phyloP scores from a whole-genome alignment of 495 filamentous ascomycete species.

The Lasiosphaeriaceae sp. region DNA sequence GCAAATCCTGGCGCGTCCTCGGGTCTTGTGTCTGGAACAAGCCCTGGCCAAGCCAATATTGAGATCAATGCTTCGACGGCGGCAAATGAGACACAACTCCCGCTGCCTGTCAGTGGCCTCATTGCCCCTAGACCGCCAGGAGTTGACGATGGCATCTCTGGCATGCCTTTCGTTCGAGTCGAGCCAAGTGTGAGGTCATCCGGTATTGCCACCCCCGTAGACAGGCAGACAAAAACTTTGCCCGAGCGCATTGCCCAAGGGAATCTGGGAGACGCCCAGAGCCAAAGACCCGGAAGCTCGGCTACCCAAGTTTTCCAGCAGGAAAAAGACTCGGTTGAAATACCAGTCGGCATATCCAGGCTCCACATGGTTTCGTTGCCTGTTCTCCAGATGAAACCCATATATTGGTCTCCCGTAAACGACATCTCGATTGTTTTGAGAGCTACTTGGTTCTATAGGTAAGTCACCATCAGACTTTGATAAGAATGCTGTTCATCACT shows the following conservation, averaged over 20 bases:
- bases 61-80: constrained; percentile 6
- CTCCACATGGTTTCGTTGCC: constrained; percentile 60
- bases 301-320: neutral
- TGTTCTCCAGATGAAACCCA: constrained; percentile 79
- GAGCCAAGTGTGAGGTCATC: constrained; percentile 19
- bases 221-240: constrained; percentile 6
- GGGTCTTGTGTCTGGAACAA: constrained; percentile 11
- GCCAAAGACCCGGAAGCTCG: neutral
- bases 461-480: neutral
- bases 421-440: constrained; percentile 79
- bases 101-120: neutral
- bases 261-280: neutral
- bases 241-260: neutral
- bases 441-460: constrained; percentile 89
- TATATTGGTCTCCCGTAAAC: constrained; percentile 96
- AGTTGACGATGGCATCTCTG: constrained; percentile 43
- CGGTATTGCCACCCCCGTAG: constrained; percentile 16
- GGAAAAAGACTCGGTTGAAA: constrained; percentile 36
- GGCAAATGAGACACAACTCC: constrained; percentile 11
- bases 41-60: constrained; percentile 8
- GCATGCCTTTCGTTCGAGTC: constrained; percentile 43
- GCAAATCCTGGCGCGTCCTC: constrained; percentile 3
- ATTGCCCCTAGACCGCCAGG: constrained; percentile 26
- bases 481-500: neutral
- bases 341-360: constrained; percentile 74